Evolutionary conservation across 2,329 filamentous ascomycete genomes (phyloP), one percentile per base, ranked within the genome.

Genomic region (Fusarium longipes): DNA sequence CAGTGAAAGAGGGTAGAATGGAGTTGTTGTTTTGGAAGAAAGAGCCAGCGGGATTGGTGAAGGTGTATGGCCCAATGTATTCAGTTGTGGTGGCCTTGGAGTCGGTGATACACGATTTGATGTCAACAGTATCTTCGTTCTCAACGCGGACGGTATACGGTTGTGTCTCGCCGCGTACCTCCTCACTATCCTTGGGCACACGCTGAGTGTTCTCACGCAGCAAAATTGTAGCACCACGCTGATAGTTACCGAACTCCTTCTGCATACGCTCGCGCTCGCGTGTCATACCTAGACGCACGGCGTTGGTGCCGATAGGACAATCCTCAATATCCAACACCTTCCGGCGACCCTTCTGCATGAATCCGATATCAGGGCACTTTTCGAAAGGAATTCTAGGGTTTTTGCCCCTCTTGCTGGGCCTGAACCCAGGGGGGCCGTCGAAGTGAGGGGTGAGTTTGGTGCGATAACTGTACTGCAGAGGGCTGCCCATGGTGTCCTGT

Each of bases 1-100:
- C 85, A 15, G 93, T 97, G 80, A 98, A 97, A 17, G 83, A 81
- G 29, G 92, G 89, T 24, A 99, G 89, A 79, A 99, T 98, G 55
- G 93, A 96, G 83, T 98, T 98, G 86, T 99, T 99, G 85, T 99
- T 99, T 77, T 99, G 96, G 87, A 99, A 99, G 83, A 99, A 99
- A 51, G 93, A 89, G 61, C 94, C 94, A 12, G 96, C 96, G 4
- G 92, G 93, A 81, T 97, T 98, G 77, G 90, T 90, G 81, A 99
- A 97, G 75, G 89, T 83, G 82, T 91, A 96, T 77, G 89, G 82
- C 75, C 91, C 93, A 65, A 99, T 87, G 80, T 96, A 97, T 79
- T 99, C 96, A 29, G 91, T 94, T 5, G 92, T 90, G 49, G 86
- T 91, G 67, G 87, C 91, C 69, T 95, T 97, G 77, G 89, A 87